Evolutionary conservation across 179 eudicot genomes (phyloP).

Genomic region (Spinacia oleracea): DNA sequence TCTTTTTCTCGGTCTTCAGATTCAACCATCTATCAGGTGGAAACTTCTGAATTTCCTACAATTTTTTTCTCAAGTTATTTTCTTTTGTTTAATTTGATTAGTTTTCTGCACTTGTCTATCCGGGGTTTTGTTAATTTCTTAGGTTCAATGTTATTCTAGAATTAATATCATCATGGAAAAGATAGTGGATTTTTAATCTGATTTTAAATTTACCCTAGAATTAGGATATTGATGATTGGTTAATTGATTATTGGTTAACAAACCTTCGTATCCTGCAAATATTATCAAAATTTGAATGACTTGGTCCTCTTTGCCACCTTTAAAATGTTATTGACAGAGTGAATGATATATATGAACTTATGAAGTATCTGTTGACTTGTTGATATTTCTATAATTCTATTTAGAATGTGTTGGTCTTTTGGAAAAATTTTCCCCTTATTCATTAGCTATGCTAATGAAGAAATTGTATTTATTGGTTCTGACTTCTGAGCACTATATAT

Average conservation of each 20-base stretch:
- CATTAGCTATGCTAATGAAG: not conserved
- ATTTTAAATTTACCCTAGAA: not conserved
- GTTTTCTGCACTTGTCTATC: not conserved
- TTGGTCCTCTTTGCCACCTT: not conserved
- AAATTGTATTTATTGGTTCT: not conserved
- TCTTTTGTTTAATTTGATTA: not conserved
- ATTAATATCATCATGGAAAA: not conserved
- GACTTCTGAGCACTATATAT: too few species aligned
- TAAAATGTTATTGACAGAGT: not conserved
- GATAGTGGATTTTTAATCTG: not conserved
- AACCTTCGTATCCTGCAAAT: not conserved
- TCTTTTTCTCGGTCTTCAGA: not conserved
- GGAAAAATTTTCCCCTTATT: not conserved
- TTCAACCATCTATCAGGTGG: constrained; percentile 19
- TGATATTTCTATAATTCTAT: too few species aligned
- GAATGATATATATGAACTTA: not conserved
- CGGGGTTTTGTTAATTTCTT: constrained; percentile 6
- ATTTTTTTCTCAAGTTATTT: not conserved
- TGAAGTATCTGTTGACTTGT: too few species aligned
- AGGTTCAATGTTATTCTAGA: not conserved
- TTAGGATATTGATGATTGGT: not conserved
- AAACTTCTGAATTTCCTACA: not conserved
- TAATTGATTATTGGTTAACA: not conserved
- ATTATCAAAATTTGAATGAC: not conserved
- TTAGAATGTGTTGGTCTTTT: not conserved